A percentile compares a stretch with the other conserved stretches of the same genome.
Conservation (phyloP, 2,329 filamentous ascomycete species). For the Aspergillus ustus region DNA sequence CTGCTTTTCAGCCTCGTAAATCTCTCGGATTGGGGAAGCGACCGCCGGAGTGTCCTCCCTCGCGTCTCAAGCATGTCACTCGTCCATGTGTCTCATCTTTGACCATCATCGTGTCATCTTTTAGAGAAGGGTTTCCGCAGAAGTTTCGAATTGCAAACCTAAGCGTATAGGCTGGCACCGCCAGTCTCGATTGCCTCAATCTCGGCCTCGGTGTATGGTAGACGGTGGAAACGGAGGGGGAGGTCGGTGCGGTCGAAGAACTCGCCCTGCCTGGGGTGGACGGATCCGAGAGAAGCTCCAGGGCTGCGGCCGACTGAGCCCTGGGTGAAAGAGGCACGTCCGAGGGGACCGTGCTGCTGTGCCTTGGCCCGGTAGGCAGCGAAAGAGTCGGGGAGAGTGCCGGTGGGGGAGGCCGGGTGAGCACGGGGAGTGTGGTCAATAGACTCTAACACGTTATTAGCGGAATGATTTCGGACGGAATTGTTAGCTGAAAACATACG, state of each 20-base stretch:
- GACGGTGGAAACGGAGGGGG: constrained; percentile 78
- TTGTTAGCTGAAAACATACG: constrained; percentile 37
- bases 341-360: constrained; percentile 67
- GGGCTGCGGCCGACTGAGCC: constrained; percentile 62
- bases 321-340: constrained; percentile 42
- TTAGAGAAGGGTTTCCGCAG: constrained; percentile 6
- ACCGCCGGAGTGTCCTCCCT: constrained; percentile 5
- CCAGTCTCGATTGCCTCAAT: constrained; percentile 96
- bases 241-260: constrained; percentile 91
- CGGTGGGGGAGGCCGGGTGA: constrained; percentile 62
- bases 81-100: constrained; percentile 18
- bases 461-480: not conserved
- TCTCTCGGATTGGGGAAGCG: constrained; percentile 10
- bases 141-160: constrained; percentile 24
- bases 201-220: constrained; percentile 75
- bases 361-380: constrained; percentile 66
- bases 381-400: constrained; percentile 64
- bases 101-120: constrained; percentile 24
- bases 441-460: constrained; percentile 37
- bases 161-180: constrained; percentile 71
- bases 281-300: constrained; percentile 72
- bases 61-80: constrained; percentile 12
- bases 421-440: constrained; percentile 61
- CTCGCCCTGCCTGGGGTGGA: constrained; percentile 72
- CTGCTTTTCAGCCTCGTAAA: constrained; percentile 10